Percentiles rank a stretch among this genome's conserved stretches.
Evolutionary conservation across 2,329 filamentous ascomycete genomes (phyloP).

Genomic region (Pseudohalonectria lignicola): DNA sequence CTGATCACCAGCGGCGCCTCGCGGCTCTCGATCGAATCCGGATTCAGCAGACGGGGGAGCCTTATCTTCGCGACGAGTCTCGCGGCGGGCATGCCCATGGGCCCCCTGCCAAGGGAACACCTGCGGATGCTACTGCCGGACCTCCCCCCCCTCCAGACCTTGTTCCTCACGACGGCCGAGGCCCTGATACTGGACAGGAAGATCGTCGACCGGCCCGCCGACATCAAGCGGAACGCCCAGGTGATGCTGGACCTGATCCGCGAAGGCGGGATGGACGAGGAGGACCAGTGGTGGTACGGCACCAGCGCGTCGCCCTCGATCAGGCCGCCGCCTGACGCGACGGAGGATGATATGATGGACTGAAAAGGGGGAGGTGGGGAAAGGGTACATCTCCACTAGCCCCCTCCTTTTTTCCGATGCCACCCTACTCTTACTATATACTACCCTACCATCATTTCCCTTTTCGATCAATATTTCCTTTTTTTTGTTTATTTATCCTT

Average conservation of each 20-base stretch:
- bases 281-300: conserved; percentile 55
- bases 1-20: conserved; percentile 1
- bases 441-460: neutral
- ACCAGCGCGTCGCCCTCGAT: conserved; percentile 41
- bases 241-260: conserved; percentile 54
- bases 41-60: conserved; percentile 18
- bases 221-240: conserved; percentile 53
- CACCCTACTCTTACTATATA: neutral
- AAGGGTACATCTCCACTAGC: too few relatives aligned
- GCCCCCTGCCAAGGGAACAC: conserved; percentile 37
- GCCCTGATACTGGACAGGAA: conserved; percentile 47
- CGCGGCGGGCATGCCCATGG: conserved; percentile 52
- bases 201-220: conserved; percentile 44
- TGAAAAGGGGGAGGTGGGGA: too few relatives aligned
- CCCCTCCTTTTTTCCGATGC: neutral
- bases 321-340: conserved; percentile 35
- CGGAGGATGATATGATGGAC: conserved; percentile 39
- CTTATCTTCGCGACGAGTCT: conserved; percentile 49
- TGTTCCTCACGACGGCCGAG: conserved; percentile 54
- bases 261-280: conserved; percentile 45
- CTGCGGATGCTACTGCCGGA: conserved; percentile 40
- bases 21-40: conserved; percentile 10
- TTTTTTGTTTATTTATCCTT: too few relatives aligned
- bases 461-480: too few relatives aligned
- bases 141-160: conserved; percentile 44